Conservation (phyloP, 2,329 filamentous ascomycete genomes). For the Curvularia spicifera region DNA sequence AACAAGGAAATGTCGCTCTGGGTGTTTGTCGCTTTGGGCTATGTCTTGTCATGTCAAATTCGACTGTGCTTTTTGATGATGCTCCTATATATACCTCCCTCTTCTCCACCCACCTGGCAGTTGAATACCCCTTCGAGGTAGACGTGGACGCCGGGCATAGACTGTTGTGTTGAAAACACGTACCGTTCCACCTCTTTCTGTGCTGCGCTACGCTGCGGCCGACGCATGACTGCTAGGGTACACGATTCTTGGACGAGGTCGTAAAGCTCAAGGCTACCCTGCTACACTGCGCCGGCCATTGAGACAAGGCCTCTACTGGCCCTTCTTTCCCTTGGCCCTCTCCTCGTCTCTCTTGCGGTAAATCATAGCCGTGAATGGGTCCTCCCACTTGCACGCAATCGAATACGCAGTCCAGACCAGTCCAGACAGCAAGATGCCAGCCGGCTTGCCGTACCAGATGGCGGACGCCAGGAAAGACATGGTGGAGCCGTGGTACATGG, state of each 20-base stretch:
- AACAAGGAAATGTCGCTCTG: slow-evolving; percentile 12
- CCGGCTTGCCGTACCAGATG: slow-evolving; percentile 83
- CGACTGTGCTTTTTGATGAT: slow-evolving; percentile 16
- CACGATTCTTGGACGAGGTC: neutral
- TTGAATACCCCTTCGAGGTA: slow-evolving; percentile 16
- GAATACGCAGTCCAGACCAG: slow-evolving; percentile 80
- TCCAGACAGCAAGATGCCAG: slow-evolving; percentile 76
- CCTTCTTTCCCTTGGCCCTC: slow-evolving; percentile 51
- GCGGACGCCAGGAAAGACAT: slow-evolving; percentile 91
- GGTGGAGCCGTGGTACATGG: slow-evolving; percentile 96
- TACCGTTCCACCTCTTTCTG: slow-evolving; percentile 7
- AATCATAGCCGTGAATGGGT: slow-evolving; percentile 92
- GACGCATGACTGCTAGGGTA: neutral
- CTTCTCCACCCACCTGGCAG: slow-evolving; percentile 13
- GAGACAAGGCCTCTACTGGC: slow-evolving; percentile 11
- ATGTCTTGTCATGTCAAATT: slow-evolving; percentile 17
- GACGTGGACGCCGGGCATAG: slow-evolving; percentile 5
- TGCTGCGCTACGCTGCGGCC: neutral
- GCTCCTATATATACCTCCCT: slow-evolving; percentile 8
- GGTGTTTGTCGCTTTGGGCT: slow-evolving; percentile 30
- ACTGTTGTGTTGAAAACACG: slow-evolving; percentile 18
- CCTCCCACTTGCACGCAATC: slow-evolving; percentile 83
- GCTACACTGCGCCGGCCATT: neutral
- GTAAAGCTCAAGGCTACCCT: neutral
- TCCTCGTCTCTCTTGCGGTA: slow-evolving; percentile 81